These are phyloP conservation scores for Cutaneotrichosporon sp. DNA, from an alignment of 1,284 basidiomycete genomes.

Conservation along the genomic window DNA sequence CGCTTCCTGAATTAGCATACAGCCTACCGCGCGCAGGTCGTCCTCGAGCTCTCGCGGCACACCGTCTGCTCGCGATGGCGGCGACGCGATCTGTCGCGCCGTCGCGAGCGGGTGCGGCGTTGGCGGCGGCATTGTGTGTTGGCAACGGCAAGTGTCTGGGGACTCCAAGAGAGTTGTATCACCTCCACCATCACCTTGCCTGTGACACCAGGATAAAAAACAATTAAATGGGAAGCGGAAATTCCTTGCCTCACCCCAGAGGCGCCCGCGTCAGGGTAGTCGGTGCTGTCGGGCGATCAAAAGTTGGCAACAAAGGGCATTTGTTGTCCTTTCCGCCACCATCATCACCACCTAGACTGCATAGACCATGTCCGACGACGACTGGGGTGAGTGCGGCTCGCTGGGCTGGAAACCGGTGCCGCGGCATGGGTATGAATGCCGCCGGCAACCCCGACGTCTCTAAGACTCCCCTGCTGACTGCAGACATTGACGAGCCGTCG, in stretches of 20 bases:
- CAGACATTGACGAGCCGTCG: conserved; percentile 52
- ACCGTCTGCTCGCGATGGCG: conserved; percentile 77
- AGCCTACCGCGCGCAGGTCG: conserved; percentile 79
- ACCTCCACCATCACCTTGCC: too few species aligned
- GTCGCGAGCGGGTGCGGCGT: conserved; percentile 79
- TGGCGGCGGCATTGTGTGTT: conserved; percentile 43
- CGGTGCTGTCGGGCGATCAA: conserved; percentile 2
- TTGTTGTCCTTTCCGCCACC: conserved; percentile 1
- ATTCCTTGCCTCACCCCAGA: background rate
- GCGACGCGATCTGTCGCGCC: conserved; percentile 65
- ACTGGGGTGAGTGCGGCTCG: conserved; percentile 39
- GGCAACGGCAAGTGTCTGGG: too few species aligned
- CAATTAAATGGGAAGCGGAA: background rate
- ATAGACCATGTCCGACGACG: conserved; percentile 36
- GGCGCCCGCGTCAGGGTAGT: too few species aligned
- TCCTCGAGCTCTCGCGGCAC: conserved; percentile 73
- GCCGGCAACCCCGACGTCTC: too few species aligned
- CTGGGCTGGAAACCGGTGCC: too few species aligned
- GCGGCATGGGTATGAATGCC: background rate
- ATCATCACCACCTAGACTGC: background rate
- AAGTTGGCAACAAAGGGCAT: conserved; percentile 17
- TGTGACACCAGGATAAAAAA: background rate
- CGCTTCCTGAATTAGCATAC: conserved; percentile 90
- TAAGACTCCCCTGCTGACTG: background rate
- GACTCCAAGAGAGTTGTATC: conserved; percentile 5